Base-by-base conservation (phyloP, 352 stramenopile genomes). In the Peronospora belbahrii region DNA sequence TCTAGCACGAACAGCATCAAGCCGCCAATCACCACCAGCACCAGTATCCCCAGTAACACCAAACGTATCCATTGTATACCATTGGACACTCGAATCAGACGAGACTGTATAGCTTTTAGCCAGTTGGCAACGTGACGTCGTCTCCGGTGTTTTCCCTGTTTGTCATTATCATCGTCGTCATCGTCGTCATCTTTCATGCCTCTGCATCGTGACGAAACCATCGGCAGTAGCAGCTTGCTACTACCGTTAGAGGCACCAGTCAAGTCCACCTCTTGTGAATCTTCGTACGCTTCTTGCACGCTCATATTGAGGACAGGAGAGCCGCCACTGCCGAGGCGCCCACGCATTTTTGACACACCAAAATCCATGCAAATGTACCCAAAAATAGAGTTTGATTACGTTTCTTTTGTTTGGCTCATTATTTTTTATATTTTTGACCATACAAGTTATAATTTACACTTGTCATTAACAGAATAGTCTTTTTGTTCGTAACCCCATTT, bases 1-100 rank as follows among this genome's bases (percentile, higher is more conserved):
- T 88, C 76, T n/a, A 85, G 39, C 38, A 55, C 28, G 28, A 71
- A 9, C 2, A 83, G 35, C 13, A 46, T 23, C n/a, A 63, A 41
- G 3, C 42, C 40, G 1, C 39, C 38, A 7, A 81, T 18, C 24
- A 75, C 19, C 40, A 68, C 14, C 1, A 85, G 18, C 30, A 51
- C 42, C 25, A 59, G 1, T 24, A 53, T 9, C 1, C 23, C 18
- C 15, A 65, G 30, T 22, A 65, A n/a, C 23, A 56, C 13, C 13
- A 54, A 24, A 3, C 41, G 50, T 30, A 48, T 46, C 53, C 58
- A 59, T 1, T 49, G 50, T 0, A 24, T 24, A 6, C 41, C 22
- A 7, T 39, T 17, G 1, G 31, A 33, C 4, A 14, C 42, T 32
- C 41, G 7, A 17, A 56, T 11, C 17, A 64, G 41, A 9, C 48